Evolutionary conservation across 805 yeast genomes (phyloP).

Genomic region (Candida glaebosa): DNA sequence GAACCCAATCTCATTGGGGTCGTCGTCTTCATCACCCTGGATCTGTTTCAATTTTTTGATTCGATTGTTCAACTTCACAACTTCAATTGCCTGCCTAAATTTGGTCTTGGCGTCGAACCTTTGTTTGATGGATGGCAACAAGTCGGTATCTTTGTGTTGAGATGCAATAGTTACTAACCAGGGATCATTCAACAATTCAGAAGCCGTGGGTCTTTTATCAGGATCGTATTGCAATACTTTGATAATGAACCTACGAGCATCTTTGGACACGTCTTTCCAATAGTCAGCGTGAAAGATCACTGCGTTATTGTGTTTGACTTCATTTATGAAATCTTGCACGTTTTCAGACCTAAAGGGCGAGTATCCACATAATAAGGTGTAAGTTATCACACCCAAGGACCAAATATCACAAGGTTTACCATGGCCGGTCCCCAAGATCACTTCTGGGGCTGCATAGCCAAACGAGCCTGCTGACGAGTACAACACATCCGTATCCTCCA

Average conservation of each 20-base stretch:
- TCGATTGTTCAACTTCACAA: conserved; percentile 77
- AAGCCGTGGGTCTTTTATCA: conserved; percentile 62
- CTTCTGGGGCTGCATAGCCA: conserved; percentile 98
- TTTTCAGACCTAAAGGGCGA: conserved; percentile 88
- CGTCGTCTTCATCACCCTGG: conserved; percentile 57
- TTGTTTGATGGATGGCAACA: conserved; percentile 76
- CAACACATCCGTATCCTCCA: conserved; percentile 58
- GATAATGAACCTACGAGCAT: conserved; percentile 76
- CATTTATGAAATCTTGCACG: conserved; percentile 74
- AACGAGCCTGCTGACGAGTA: conserved; percentile 83
- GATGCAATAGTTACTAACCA: conserved; percentile 60
- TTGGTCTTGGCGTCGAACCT: conserved; percentile 74
- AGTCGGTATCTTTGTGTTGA: conserved; percentile 53
- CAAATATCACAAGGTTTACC: conserved; percentile 96
- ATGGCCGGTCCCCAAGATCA: conserved; percentile 76
- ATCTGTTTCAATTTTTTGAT: conserved; percentile 65
- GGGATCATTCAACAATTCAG: conserved; percentile 60
- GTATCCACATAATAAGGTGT: conserved; percentile 86
- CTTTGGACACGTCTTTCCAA: conserved; percentile 78
- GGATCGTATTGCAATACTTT: conserved; percentile 70
- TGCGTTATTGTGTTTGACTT: conserved; percentile 67
- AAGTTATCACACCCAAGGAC: conserved; percentile 92
- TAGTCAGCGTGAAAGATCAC: conserved; percentile 84
- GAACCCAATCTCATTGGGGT: conserved; percentile 43
- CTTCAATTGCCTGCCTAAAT: conserved; percentile 80